These are phyloP conservation scores for Corchorus olitorius DNA, from an alignment of 345 rosid genomes.

Conservation along the genomic window DNA sequence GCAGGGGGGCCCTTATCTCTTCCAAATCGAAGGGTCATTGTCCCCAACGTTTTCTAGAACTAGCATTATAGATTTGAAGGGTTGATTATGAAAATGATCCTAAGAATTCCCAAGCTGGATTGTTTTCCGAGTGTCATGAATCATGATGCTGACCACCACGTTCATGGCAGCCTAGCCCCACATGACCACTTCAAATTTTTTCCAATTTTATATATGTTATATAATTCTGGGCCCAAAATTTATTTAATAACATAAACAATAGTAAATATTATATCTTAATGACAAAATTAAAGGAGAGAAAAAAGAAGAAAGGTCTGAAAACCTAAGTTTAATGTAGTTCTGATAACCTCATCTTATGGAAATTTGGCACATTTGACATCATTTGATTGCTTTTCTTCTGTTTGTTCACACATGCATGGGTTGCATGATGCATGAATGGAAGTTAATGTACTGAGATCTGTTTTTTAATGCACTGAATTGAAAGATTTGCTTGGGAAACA, in stretches of 20 bases:
- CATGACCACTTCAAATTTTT: not conserved
- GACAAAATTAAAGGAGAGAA: not conserved
- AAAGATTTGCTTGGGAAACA: not conserved
- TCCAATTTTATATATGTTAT: too few relatives aligned
- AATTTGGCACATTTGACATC: not conserved
- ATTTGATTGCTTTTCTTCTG: not conserved
- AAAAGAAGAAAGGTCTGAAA: not conserved
- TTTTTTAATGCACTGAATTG: not conserved
- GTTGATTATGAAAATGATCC: not conserved
- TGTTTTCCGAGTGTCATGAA: not conserved
- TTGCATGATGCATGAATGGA: not conserved
- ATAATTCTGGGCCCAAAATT: not conserved
- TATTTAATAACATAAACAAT: not conserved
- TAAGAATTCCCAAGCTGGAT: conserved; percentile 9
- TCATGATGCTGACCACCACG: conserved; percentile 4
- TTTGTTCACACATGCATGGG: not conserved
- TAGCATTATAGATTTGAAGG: not conserved
- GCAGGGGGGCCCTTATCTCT: not conserved
- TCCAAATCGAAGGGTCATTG: not conserved
- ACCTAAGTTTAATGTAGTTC: not conserved
- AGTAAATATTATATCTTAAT: not conserved
- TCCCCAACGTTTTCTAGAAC: not conserved
- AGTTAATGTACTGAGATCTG: not conserved
- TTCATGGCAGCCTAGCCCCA: not conserved
- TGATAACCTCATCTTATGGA: not conserved